These are phyloP conservation scores for Shiraia sp. DNA, from an alignment of 2,329 filamentous ascomycete species.

Conservation along the genomic window DNA sequence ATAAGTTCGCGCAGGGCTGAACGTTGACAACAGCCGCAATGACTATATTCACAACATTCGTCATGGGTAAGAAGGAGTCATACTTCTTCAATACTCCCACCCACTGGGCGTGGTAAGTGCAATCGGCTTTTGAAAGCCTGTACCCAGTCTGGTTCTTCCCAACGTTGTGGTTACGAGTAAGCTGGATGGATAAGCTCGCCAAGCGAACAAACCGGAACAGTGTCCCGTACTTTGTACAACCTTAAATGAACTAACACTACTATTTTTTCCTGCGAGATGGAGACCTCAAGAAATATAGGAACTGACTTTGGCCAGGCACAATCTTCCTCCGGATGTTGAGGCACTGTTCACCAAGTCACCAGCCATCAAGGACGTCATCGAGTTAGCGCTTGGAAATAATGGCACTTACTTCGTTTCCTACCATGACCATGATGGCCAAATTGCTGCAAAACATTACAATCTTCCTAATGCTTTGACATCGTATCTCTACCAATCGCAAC, in stretches of 20 bases:
- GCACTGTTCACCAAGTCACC: constrained; percentile 35
- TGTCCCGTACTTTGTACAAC: too few relatives aligned
- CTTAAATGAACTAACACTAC: too few relatives aligned
- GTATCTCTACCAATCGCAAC: constrained; percentile 33
- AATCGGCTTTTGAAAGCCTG: background rate
- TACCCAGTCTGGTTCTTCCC: too few relatives aligned
- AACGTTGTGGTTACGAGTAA: too few relatives aligned
- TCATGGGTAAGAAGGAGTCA: constrained; percentile 29
- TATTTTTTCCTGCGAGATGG: background rate
- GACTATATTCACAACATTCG: constrained; percentile 34
- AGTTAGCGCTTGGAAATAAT: constrained; percentile 27
- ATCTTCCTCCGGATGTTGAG: constrained; percentile 33
- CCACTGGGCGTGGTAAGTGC: constrained; percentile 36
- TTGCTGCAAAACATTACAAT: constrained; percentile 31
- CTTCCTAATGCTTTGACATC: constrained; percentile 36
- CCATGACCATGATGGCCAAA: constrained; percentile 23
- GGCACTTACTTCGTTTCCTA: constrained; percentile 34
- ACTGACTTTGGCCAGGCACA: constrained; percentile 17
- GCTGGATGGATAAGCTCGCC: too few relatives aligned
- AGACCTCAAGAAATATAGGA: background rate
- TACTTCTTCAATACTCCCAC: constrained; percentile 42
- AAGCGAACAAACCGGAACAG: too few relatives aligned
- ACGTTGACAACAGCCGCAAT: constrained; percentile 11
- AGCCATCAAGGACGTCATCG: constrained; percentile 32
- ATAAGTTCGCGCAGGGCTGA: background rate